Evolutionary conservation across 176 grass and related monocot genomes (phyloP).

Genomic region (Bonia amplexicaulis): DNA sequence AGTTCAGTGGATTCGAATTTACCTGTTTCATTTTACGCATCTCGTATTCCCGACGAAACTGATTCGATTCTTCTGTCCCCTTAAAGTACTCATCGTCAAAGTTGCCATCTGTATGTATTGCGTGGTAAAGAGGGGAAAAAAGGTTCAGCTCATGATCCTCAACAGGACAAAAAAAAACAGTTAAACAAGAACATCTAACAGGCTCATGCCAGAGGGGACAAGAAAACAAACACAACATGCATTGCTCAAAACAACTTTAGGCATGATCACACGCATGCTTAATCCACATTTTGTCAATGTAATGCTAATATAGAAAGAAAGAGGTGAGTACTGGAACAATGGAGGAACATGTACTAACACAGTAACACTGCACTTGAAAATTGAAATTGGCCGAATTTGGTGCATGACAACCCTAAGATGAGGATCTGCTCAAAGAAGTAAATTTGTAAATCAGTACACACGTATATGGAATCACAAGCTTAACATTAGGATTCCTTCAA

Average conservation of each 20-base stretch:
- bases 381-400: not conserved
- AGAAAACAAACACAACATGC: not conserved
- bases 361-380: not conserved
- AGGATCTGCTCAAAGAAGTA: not conserved
- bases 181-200: not conserved
- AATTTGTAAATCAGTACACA: not conserved
- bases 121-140: not conserved
- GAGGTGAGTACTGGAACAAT: not conserved
- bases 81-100: conserved; percentile 89
- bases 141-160: not conserved
- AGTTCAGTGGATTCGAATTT: not conserved
- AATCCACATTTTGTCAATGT: not conserved
- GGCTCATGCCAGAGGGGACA: not conserved
- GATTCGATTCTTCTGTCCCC: conserved; percentile 73
- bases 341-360: not conserved
- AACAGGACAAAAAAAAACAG: not conserved
- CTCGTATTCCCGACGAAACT: conserved; percentile 83
- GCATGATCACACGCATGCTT: not conserved
- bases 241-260: not conserved
- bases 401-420: not conserved
- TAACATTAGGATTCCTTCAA: not conserved
- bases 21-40: conserved; percentile 92
- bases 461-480: not conserved
- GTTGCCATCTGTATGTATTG: conserved; percentile 60
- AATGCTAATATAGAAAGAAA: not conserved